These are phyloP conservation scores for Penicillium lagena DNA, from an alignment of 495 filamentous ascomycete species.

Conservation along the genomic window DNA sequence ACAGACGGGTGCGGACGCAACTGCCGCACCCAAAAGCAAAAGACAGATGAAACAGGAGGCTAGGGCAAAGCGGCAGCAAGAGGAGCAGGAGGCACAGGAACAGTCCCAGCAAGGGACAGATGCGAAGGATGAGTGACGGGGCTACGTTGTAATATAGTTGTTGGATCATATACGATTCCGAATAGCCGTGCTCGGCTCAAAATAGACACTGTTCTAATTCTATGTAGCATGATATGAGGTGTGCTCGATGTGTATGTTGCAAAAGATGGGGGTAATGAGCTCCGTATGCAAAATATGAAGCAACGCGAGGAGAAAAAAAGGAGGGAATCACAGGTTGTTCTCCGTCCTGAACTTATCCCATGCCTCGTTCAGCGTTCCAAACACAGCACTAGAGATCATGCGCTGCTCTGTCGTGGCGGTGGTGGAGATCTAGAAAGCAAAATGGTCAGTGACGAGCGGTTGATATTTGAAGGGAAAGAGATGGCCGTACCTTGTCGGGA, in stretches of 20 bases:
- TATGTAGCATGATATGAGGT: too few species aligned
- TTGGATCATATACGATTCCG: too few species aligned
- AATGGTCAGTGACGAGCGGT: not conserved
- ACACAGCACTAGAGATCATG: constrained; percentile 88
- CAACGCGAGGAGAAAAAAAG: not conserved
- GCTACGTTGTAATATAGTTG: too few species aligned
- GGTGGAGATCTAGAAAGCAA: constrained; percentile 60
- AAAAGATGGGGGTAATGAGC: not conserved
- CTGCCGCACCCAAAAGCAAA: constrained; percentile 36
- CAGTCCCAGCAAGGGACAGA: constrained; percentile 10
- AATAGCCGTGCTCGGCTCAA: too few species aligned
- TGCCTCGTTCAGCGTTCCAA: constrained; percentile 89
- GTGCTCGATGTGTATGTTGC: too few species aligned
- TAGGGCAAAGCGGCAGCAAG: constrained; percentile 38
- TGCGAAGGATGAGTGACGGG: not conserved
- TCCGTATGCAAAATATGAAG: not conserved
- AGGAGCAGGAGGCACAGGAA: constrained; percentile 24
- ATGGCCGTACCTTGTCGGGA: constrained; percentile 82
- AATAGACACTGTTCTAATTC: too few species aligned
- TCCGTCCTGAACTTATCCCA: constrained; percentile 98
- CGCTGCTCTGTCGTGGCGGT: constrained; percentile 87
- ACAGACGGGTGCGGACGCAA: constrained; percentile 18
- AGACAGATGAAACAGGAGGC: constrained; percentile 50
- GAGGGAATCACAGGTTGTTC: constrained; percentile 51
- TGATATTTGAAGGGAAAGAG: not conserved